Base-by-base conservation (phyloP, 139 green algal species). In the Medakamo hakoo region DNA sequence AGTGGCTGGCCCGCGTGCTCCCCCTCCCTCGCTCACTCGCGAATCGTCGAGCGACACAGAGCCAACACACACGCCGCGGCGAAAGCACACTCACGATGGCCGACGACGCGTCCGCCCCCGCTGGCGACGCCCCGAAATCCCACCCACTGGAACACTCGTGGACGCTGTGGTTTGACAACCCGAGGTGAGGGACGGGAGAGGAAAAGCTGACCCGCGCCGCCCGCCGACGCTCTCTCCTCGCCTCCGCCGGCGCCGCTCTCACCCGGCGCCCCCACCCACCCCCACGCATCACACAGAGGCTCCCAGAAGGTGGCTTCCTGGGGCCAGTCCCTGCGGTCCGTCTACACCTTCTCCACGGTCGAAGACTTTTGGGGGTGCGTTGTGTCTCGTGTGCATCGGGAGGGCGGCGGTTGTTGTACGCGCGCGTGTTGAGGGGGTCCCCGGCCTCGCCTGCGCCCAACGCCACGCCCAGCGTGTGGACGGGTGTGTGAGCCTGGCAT, bases 331-430 rank as follows among this genome's bases (percentile, higher is more conserved):
- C 67, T 96, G 40, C 71, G 83, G 28, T 62, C 75, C 5, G 88
- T 99, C 4, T 96, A 93, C 76, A 93, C 93, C 0, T 98, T 98
- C 71, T 76, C 86, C 67, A 95, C 86, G 23, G 90, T 98, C 22
- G 93, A 99, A 73, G 93, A 97, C 68, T 99, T 99, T 67, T 99
- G 93, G 93, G 93, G 91, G 89, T 96, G 76, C 59, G 89, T 78
- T 5, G 19, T 30, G 19, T 20, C n/a, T 30, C 23, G 9, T 26
- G 5, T 27, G 27, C 21, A 40, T 65, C 21, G 49, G 9, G 16
- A 55, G 49, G 25, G n/a, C 60, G 16, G 16, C 16, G 27, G 24
- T 22, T 59, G 24, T 22, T 65, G 27, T 40, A 20, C 16, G 32
- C 16, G 22, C 24, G 49, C 22, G n/a, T n/a, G n/a, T n/a, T n/a